These are phyloP conservation scores for Allium fistulosum DNA, from an alignment of 106 monocot species.

Conservation along the genomic window DNA sequence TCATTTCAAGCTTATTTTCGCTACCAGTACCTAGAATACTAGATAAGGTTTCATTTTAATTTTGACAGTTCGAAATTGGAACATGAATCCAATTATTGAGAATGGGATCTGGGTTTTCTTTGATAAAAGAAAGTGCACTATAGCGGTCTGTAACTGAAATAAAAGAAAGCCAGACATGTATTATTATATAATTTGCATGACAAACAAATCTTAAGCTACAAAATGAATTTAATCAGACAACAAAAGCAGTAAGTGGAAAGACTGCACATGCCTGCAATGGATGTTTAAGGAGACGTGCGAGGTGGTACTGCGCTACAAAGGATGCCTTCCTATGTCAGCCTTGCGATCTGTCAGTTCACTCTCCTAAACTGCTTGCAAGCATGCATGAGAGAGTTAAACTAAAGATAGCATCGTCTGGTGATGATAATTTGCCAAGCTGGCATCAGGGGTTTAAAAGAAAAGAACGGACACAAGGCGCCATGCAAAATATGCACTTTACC, in stretches of 20 bases:
- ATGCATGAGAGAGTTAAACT: constrained; percentile 67
- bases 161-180: neutral
- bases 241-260: constrained; percentile 43
- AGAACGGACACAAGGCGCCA: constrained; percentile 50
- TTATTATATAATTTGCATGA: neutral
- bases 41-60: too few species aligned
- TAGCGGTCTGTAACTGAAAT: constrained; percentile 1
- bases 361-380: constrained; percentile 69
- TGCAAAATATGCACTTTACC: too few species aligned
- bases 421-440: constrained; percentile 33
- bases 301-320: constrained; percentile 78
- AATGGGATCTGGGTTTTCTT: too few species aligned
- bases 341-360: constrained; percentile 71
- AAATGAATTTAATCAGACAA: neutral
- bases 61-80: too few species aligned
- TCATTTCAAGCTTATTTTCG: too few species aligned
- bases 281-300: constrained; percentile 52
- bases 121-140: constrained; percentile 22
- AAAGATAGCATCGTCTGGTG: constrained; percentile 13
- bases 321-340: constrained; percentile 82
- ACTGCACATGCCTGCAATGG: constrained; percentile 71
- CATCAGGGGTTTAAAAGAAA: constrained; percentile 61
- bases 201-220: neutral
- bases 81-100: too few species aligned
- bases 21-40: too few species aligned